These are phyloP conservation scores for Dujonia santamariae DNA, from an alignment of 1,139 yeast genomes.

Conservation along the genomic window DNA sequence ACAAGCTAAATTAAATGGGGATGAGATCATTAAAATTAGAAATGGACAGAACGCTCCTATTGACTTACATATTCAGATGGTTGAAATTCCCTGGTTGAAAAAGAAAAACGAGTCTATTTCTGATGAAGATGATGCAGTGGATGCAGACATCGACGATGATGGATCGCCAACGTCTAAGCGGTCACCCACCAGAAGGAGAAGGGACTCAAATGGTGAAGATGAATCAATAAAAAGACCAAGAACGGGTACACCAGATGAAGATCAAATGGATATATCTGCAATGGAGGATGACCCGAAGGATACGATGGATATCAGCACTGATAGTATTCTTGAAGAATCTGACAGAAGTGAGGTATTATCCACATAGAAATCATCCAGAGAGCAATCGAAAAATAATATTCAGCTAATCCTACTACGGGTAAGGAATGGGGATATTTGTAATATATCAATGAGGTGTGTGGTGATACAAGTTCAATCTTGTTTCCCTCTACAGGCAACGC, in stretches of 20 bases:
- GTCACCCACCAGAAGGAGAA: constrained; percentile 8
- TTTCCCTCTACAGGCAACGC: too few species aligned
- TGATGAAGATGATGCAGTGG: constrained; percentile 2
- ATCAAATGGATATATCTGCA: constrained; percentile 14
- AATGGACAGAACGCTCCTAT: constrained; percentile 1
- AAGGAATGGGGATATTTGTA: too few species aligned
- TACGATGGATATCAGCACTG: constrained; percentile 13
- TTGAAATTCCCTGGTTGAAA: constrained; percentile 48
- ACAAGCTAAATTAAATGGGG: neutral
- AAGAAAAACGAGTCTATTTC: constrained; percentile 9
- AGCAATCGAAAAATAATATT: too few species aligned
- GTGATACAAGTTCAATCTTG: too few species aligned
- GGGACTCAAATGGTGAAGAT: constrained; percentile 8
- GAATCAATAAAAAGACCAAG: constrained; percentile 6
- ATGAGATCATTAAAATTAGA: constrained; percentile 5
- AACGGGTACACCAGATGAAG: constrained; percentile 8
- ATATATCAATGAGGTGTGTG: too few species aligned
- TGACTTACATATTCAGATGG: constrained; percentile 16
- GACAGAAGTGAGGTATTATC: constrained; percentile 7
- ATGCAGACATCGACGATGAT: too few species aligned
- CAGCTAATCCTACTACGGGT: too few species aligned
- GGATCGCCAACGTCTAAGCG: neutral
- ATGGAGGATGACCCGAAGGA: constrained; percentile 10
- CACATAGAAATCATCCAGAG: neutral
- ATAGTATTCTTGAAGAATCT: constrained; percentile 6